These are phyloP conservation scores for Coemansia sp. DNA, from an alignment of 192 early-diverging fungal genomes.

Conservation along the genomic window DNA sequence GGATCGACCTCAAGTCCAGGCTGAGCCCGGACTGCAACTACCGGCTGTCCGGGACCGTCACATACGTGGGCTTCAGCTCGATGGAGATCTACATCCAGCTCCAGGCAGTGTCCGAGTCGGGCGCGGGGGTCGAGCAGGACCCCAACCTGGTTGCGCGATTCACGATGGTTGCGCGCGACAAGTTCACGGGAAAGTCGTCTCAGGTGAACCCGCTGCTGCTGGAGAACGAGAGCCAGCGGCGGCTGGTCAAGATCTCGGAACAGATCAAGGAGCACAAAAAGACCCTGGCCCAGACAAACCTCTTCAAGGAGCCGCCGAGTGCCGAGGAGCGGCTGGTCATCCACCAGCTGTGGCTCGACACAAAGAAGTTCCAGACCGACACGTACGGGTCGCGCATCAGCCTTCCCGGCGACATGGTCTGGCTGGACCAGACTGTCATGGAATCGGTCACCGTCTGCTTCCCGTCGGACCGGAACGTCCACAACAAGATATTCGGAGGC, in stretches of 20 bases:
- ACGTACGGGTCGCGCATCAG: conserved; percentile 17
- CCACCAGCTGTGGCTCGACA: conserved; percentile 72
- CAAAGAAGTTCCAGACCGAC: conserved; percentile 54
- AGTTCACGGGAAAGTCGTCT: conserved; percentile 60
- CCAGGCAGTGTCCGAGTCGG: conserved; percentile 50
- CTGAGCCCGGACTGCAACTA: conserved; percentile 64
- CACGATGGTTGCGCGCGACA: conserved; percentile 81
- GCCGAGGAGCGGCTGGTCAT: conserved; percentile 72
- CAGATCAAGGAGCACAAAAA: conserved; percentile 58
- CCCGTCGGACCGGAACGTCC: conserved; percentile 77
- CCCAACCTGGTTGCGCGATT: conserved; percentile 74
- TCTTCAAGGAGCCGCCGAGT: conserved; percentile 68
- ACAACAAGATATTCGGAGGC: conserved; percentile 72
- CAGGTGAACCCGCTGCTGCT: conserved; percentile 69
- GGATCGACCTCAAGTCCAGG: conserved; percentile 68
- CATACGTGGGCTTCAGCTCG: conserved; percentile 77
- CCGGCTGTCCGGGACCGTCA: conserved; percentile 75
- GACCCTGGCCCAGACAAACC: conserved; percentile 36
- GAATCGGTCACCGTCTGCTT: conserved; percentile 62
- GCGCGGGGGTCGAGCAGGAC: conserved; percentile 27
- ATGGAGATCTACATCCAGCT: conserved; percentile 79
- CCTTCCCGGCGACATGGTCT: conserved; percentile 52
- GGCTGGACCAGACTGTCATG: conserved; percentile 74
- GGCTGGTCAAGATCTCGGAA: conserved; percentile 64
- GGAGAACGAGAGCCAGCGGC: conserved; percentile 67